These are phyloP conservation scores for Syzygium jambos DNA, from an alignment of 345 rosid species.

Conservation along the genomic window DNA sequence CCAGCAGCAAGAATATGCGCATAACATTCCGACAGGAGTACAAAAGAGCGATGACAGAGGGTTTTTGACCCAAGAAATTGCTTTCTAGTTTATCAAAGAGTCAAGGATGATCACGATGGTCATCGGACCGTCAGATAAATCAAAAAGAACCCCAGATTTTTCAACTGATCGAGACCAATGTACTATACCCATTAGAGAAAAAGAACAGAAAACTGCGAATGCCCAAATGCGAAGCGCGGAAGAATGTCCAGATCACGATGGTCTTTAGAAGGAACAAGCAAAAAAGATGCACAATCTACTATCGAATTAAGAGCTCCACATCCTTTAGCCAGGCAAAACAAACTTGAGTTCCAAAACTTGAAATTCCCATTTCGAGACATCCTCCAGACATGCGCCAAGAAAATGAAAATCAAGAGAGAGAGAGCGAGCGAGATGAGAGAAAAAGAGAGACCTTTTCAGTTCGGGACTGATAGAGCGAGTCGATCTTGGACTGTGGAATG, in stretches of 20 bases:
- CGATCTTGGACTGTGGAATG: conserved; percentile 81
- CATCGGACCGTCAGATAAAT: background rate
- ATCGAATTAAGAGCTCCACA: background rate
- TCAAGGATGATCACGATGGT: background rate
- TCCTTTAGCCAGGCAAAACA: background rate
- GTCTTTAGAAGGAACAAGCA: background rate
- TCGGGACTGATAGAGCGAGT: conserved; percentile 76
- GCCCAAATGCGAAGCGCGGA: background rate
- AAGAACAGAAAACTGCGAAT: background rate
- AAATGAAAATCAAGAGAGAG: background rate
- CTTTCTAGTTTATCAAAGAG: background rate
- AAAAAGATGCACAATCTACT: background rate
- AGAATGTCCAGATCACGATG: background rate
- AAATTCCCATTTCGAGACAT: background rate
- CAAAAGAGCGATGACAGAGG: background rate
- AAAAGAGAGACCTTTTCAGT: conserved; percentile 61
- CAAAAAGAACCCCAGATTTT: background rate
- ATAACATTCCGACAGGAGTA: background rate
- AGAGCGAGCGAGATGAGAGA: background rate
- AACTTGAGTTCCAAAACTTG: background rate
- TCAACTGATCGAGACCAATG: background rate
- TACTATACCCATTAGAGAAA: background rate
- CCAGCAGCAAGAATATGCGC: background rate
- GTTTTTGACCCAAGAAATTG: background rate
- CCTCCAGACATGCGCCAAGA: background rate